Percentiles rank a stretch among this genome's conserved stretches.
Conservation (phyloP, 2,329 filamentous ascomycete genomes). For the Sarocladium oryzae region DNA sequence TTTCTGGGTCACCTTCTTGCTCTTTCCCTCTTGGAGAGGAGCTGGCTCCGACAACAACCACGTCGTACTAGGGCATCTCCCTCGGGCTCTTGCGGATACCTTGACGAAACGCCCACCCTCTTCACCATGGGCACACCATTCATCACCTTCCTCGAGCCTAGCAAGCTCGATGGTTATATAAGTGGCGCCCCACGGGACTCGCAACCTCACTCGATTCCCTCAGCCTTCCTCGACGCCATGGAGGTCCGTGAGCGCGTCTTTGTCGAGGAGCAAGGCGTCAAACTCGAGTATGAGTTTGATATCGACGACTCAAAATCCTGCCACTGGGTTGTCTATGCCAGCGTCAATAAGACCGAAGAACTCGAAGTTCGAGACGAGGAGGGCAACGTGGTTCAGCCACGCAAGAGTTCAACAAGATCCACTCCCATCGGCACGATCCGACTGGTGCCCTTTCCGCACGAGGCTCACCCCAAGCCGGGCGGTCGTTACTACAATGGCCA, state of each 20-base stretch:
- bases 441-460: conserved; percentile 74
- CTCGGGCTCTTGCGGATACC: no score
- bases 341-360: conserved; percentile 42
- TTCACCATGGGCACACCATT: conserved; percentile 42
- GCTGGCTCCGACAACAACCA: no score
- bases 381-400: conserved; percentile 34
- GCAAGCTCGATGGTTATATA: conserved; percentile 42
- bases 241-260: conserved; percentile 55
- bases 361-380: conserved; percentile 36
- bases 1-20: no score
- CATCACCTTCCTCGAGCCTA: conserved; percentile 41
- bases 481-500: conserved; percentile 40
- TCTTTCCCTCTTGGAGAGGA: not conserved
- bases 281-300: conserved; percentile 69
- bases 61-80: no score
- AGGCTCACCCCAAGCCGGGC: conserved; percentile 50
- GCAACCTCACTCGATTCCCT: conserved; percentile 42
- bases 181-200: conserved; percentile 29
- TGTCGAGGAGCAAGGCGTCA: conserved; percentile 51
- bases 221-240: conserved; percentile 58
- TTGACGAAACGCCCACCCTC: not conserved
- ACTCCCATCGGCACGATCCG: conserved; percentile 67
- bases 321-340: conserved; percentile 84
- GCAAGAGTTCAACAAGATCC: conserved; percentile 36
- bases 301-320: conserved; percentile 70